phyloP scores from a whole-genome alignment of 2,329 filamentous ascomycete species.

The Blumeria hordei region DNA sequence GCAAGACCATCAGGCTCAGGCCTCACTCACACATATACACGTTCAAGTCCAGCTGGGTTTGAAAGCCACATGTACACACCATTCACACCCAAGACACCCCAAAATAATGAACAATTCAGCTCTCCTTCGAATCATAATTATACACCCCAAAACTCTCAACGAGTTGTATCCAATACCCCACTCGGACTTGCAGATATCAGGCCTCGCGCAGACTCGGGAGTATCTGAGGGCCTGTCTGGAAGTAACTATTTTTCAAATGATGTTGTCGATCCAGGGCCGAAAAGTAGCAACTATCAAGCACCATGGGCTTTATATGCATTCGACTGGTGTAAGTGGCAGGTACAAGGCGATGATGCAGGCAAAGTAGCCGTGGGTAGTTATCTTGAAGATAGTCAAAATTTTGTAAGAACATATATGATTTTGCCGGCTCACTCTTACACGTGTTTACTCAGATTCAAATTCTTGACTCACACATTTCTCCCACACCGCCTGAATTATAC shows the following conservation, averaged over 20 bases:
- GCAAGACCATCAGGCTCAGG: slow-evolving; percentile 40
- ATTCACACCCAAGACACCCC: slow-evolving; percentile 33
- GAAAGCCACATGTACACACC: slow-evolving; percentile 28
- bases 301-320: slow-evolving; percentile 93
- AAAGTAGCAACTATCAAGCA: slow-evolving; percentile 80
- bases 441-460: slow-evolving; percentile 62
- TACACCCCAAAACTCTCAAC: slow-evolving; percentile 30
- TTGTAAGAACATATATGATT: slow-evolving; percentile 30
- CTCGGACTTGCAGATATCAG: slow-evolving; percentile 81
- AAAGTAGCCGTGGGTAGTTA: slow-evolving; percentile 94
- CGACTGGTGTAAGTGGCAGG: slow-evolving; percentile 98
- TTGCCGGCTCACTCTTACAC: not conserved
- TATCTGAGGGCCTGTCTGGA: slow-evolving; percentile 46
- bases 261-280: slow-evolving; percentile 34
- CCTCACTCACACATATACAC: slow-evolving; percentile 53
- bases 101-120: slow-evolving; percentile 42
- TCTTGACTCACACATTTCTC: slow-evolving; percentile 59
- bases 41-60: slow-evolving; percentile 50
- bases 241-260: slow-evolving; percentile 35
- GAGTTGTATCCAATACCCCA: slow-evolving; percentile 55
- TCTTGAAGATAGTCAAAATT: slow-evolving; percentile 93
- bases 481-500: slow-evolving; percentile 43
- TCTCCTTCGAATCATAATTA: slow-evolving; percentile 30
- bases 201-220: slow-evolving; percentile 58
- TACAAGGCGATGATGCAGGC: slow-evolving; percentile 55